Percentiles rank a stretch among this genome's conserved stretches.
Conservation (phyloP, 116 monocot genomes). For the Posidonia oceanica region DNA sequence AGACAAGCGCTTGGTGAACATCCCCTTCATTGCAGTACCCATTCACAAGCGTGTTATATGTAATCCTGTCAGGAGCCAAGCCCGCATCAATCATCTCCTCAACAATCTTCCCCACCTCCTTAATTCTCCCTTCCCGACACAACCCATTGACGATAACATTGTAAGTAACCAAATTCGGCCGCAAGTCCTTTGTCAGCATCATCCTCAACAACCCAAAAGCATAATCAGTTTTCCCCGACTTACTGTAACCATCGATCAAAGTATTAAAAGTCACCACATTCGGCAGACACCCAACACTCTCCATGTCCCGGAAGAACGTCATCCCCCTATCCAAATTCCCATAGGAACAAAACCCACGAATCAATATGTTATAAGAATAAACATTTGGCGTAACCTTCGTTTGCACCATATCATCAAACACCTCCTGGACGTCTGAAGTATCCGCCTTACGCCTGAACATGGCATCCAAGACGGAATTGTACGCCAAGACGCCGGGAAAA, state of each 20-base stretch:
- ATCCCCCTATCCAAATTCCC: constrained; percentile 20
- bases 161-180: constrained; percentile 42
- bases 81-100: constrained; percentile 33
- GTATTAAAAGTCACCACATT: constrained; percentile 52
- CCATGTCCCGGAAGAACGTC: constrained; percentile 15
- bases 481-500: constrained; percentile 35
- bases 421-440: not conserved
- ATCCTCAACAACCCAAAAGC: constrained; percentile 12
- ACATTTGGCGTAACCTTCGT: constrained; percentile 29
- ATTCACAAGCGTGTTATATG: constrained; percentile 40
- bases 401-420: constrained; percentile 19
- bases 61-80: constrained; percentile 29
- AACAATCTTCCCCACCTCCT: constrained; percentile 21
- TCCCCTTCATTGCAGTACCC: constrained; percentile 42
- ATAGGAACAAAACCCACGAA: constrained; percentile 23
- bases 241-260: constrained; percentile 29
- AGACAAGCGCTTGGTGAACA: constrained; percentile 30
- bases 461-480: constrained; percentile 53
- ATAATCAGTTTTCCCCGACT: constrained; percentile 16
- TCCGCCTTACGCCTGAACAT: constrained; percentile 16
- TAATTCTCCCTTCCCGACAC: constrained; percentile 23
- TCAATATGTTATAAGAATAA: constrained; percentile 46
- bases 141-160: constrained; percentile 40
- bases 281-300: constrained; percentile 22
- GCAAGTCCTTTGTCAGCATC: constrained; percentile 17